A percentile compares a stretch with the other conserved stretches of the same genome.
Conservation (phyloP, 2,329 filamentous ascomycete genomes). For the Phialocephala subalpina region DNA sequence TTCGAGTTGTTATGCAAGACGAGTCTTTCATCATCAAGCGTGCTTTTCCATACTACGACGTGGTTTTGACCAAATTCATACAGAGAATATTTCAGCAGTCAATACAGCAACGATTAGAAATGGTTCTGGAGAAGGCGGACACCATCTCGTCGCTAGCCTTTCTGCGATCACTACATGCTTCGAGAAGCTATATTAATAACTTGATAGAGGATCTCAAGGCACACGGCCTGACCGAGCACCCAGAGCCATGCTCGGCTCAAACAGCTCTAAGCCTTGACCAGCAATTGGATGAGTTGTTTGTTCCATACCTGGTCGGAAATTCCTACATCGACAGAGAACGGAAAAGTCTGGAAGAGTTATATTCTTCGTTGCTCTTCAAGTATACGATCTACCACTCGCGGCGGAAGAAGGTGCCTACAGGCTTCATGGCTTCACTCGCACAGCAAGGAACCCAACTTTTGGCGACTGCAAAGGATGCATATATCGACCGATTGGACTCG, state of each 20-base stretch:
- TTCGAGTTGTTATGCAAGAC: constrained; percentile 94
- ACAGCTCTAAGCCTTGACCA: constrained; percentile 79
- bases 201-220: constrained; percentile 93
- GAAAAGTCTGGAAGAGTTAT: constrained; percentile 78
- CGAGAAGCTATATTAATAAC: constrained; percentile 85
- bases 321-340: constrained; percentile 76
- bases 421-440: constrained; percentile 91
- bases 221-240: constrained; percentile 94
- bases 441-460: constrained; percentile 91
- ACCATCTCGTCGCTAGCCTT: constrained; percentile 93
- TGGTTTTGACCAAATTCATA: constrained; percentile 90
- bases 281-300: constrained; percentile 80
- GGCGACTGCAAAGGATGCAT: constrained; percentile 87
- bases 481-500: constrained; percentile 87
- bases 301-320: constrained; percentile 73
- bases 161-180: constrained; percentile 87
- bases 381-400: constrained; percentile 94
- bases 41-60: constrained; percentile 95
- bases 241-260: constrained; percentile 87
- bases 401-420: constrained; percentile 86
- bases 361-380: constrained; percentile 93
- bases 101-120: constrained; percentile 93
- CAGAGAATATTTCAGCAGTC: constrained; percentile 98
- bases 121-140: constrained; percentile 94
- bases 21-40: constrained; percentile 97